phyloP scores from a whole-genome alignment of 2,329 filamentous ascomycete species.

The Rasamsonia emersonii region DNA sequence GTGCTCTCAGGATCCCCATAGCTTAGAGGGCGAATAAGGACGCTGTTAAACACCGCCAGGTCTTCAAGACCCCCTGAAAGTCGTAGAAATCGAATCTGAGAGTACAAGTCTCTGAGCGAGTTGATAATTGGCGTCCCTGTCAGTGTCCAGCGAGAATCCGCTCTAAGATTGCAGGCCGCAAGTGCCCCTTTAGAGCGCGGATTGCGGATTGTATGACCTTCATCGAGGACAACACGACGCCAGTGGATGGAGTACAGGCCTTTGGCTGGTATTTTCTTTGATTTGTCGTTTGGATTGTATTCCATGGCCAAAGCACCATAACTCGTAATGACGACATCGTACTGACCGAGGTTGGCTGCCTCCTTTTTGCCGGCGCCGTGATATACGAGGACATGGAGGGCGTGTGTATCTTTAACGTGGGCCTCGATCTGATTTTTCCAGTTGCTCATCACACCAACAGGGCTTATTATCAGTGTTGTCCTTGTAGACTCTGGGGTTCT shows the following conservation, averaged over 20 bases:
- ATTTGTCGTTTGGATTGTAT: conserved; percentile 37
- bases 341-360: conserved; percentile 52
- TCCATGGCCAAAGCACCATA: conserved; percentile 70
- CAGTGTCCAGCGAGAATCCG: conserved; percentile 68
- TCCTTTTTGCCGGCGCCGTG: conserved; percentile 57
- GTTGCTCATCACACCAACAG: conserved; percentile 81
- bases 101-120: conserved; percentile 71
- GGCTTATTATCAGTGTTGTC: conserved; percentile 70
- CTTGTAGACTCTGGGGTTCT: conserved; percentile 41
- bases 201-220: conserved; percentile 77
- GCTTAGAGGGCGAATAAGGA: conserved; percentile 61
- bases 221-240: conserved; percentile 72
- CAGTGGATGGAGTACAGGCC: conserved; percentile 60
- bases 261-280: conserved; percentile 36
- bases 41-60: conserved; percentile 62
- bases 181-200: conserved; percentile 62
- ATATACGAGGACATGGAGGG: conserved; percentile 62
- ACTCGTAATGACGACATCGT: conserved; percentile 74
- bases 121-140: conserved; percentile 81
- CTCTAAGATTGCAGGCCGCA: conserved; percentile 58
- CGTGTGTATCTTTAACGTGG: conserved; percentile 58
- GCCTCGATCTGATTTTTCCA: conserved; percentile 72
- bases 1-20: conserved; percentile 50
- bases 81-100: conserved; percentile 66
- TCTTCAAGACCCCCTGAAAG: conserved; percentile 69